Base-by-base conservation (phyloP, 257 asterid genomes). In the Nicotiana benthamiana region DNA sequence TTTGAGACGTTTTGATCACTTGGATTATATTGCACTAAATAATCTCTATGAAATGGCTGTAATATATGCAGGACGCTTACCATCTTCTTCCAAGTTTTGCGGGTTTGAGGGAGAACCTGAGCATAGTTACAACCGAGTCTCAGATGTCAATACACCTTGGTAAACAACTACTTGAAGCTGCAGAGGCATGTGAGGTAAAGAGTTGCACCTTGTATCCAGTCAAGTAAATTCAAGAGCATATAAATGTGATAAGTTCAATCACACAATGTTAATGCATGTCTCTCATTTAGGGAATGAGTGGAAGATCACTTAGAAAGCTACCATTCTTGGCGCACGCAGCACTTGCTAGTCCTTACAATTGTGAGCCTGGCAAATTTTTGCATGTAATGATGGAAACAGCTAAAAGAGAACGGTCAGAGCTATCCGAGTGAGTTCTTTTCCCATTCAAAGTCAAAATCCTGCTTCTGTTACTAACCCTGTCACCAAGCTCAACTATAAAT, bases 271-370 rank as follows among this genome's bases (percentile, higher is more conserved):
- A 51, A 15, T 48, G 17, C 26, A 7, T 48, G 15, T 18, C 6
- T 24, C 48, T 74, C 40, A 80, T 84, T 65, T 89, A 96, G 99
- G 99, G 99, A 15, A 82, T 94, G 89, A 94, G 99, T 77, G 99
- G 99, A 63, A 92, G 99, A 82, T 86, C 98, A 24, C 94, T 94
- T 80, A 89, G 99, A 85, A 94, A 94, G 90, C 98, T 96, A 80
- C 99, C 99, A 1, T 96, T 96, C 85, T 83, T 96, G 87, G 86
- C 97, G 24, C 97, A 94, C 68, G 97, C 99, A 9, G 94, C 98
- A 83, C 91, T 90, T 77, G 84, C 94, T 18, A 87, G 86, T 80
- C 93, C 98, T 15, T 83, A 83, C 74, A 81, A 87, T 62, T 90
- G 94, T 63, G 93, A 88, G 63, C 88, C 96, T 18, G 83, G 74